phyloP scores from a whole-genome alignment of 768 basidiomycete species.

The Phanerodontia chrysosporium region DNA sequence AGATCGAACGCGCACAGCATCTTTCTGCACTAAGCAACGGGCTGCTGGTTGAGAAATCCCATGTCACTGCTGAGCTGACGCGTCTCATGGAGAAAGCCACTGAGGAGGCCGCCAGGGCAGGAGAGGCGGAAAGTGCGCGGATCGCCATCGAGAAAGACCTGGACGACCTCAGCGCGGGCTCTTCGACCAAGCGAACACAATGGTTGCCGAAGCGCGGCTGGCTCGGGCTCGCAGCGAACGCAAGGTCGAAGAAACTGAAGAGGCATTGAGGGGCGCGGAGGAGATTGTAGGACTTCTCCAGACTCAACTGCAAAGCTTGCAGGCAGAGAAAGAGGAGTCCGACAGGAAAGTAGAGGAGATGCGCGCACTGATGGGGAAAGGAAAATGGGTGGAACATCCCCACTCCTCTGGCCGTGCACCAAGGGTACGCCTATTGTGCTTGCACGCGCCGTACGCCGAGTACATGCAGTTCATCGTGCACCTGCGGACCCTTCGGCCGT shows the following conservation, averaged over 20 bases:
- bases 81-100: conserved; percentile 93
- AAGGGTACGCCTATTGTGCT: conserved; percentile 48
- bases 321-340: conserved; percentile 59
- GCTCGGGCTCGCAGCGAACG: conserved; percentile 62
- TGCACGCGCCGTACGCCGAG: conserved; percentile 76
- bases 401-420: conserved; percentile 22
- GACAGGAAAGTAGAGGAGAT: conserved; percentile 51
- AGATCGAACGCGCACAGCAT: conserved; percentile 83
- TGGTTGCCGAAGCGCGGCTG: conserved; percentile 93
- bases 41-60: conserved; percentile 83
- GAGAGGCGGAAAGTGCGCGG: conserved; percentile 83
- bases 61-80: conserved; percentile 89
- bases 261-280: conserved; percentile 77
- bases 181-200: conserved; percentile 91
- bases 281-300: conserved; percentile 85
- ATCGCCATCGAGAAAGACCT: conserved; percentile 88
- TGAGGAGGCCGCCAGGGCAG: conserved; percentile 87
- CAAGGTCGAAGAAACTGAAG: conserved; percentile 73
- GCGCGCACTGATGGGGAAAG: conserved; percentile 55
- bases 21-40: conserved; percentile 89
- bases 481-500: conserved; percentile 63
- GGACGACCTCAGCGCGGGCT: conserved; percentile 89
- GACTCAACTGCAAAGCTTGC: conserved; percentile 73
- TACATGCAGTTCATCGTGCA: conserved; percentile 76
- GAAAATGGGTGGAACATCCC: conserved; percentile 57